phyloP scores from a whole-genome alignment of 2,329 filamentous ascomycete species.

The Neoscytalidium dimidiatum region DNA sequence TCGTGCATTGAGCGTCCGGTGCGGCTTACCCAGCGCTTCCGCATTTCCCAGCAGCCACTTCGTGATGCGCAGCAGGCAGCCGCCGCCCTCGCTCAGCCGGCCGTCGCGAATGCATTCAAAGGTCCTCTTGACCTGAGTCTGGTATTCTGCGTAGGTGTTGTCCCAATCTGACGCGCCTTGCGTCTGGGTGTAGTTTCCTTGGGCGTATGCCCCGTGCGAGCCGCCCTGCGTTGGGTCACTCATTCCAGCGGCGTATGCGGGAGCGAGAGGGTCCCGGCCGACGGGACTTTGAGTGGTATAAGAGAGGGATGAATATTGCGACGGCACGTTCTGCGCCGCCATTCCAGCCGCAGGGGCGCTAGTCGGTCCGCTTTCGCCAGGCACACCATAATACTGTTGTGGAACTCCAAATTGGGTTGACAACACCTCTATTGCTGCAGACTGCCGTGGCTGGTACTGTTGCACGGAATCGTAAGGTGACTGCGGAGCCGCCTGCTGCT shows the following conservation, averaged over 20 bases:
- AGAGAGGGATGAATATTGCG: conserved; percentile 59
- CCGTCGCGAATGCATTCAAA: conserved; percentile 71
- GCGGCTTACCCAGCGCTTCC: conserved; percentile 60
- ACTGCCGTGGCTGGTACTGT: conserved; percentile 74
- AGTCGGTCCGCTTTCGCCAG: conserved; percentile 60
- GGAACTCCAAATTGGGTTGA: conserved; percentile 67
- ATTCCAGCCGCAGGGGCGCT: conserved; percentile 60
- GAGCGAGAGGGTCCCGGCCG: conserved; percentile 51
- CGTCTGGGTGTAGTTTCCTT: conserved; percentile 33
- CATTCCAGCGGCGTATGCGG: conserved; percentile 56
- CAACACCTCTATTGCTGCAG: conserved; percentile 76
- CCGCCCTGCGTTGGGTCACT: conserved; percentile 49
- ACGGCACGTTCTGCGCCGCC: conserved; percentile 65
- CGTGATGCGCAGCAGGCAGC: conserved; percentile 62
- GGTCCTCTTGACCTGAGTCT: conserved; percentile 59
- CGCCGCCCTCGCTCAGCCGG: conserved; percentile 60
- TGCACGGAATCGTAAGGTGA: conserved; percentile 72
- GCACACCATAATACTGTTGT: conserved; percentile 70
- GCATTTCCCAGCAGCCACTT: conserved; percentile 68
- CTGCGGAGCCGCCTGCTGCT: conserved; percentile 58
- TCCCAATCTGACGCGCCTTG: conserved; percentile 57
- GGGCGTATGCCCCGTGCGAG: conserved; percentile 41
- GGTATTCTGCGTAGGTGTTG: conserved; percentile 67
- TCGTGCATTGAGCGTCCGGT: conserved; percentile 20
- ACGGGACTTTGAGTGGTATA: conserved; percentile 64